phyloP scores from a whole-genome alignment of 495 filamentous ascomycete genomes.

The Trichoderma virens region DNA sequence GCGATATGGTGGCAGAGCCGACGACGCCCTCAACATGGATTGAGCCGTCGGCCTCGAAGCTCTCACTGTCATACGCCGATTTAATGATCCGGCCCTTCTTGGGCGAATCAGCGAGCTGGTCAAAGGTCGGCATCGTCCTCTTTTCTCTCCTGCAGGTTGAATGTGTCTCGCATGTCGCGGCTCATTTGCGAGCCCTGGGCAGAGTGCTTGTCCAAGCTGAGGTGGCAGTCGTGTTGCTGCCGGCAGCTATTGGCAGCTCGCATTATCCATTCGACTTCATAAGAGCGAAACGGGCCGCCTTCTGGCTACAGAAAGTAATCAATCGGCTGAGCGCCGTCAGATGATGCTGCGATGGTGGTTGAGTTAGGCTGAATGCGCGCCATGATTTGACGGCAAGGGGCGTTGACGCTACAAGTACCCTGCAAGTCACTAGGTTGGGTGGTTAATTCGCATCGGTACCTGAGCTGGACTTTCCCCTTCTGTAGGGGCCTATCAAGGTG shows the following conservation, averaged over 20 bases:
- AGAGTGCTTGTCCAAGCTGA: neutral
- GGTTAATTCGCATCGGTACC: neutral
- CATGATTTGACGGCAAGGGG: neutral
- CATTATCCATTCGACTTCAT: neutral
- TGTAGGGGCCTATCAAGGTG: neutral
- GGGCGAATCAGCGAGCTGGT: slow-evolving; percentile 29
- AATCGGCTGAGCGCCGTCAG: neutral
- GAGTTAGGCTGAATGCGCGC: neutral
- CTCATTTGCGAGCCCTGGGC: neutral
- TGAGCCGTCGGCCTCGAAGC: slow-evolving; percentile 75
- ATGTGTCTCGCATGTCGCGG: slow-evolving; percentile 1
- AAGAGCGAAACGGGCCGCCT: neutral
- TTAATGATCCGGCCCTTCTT: slow-evolving; percentile 43
- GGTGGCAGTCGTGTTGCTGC: neutral
- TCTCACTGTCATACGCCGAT: slow-evolving; percentile 77
- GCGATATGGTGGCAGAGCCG: slow-evolving; percentile 70
- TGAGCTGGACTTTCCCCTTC: neutral
- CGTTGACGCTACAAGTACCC: neutral
- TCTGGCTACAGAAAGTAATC: neutral
- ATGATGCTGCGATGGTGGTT: neutral
- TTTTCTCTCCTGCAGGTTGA: neutral
- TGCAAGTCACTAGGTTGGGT: neutral
- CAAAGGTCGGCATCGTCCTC: slow-evolving; percentile 34
- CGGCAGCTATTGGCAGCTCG: neutral
- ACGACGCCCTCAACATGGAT: slow-evolving; percentile 68